A percentile compares a stretch with the other conserved stretches of the same genome.
These are phyloP conservation scores for Trichoderma hamatum DNA, from an alignment of 2,329 filamentous ascomycete genomes.

Conservation along the genomic window DNA sequence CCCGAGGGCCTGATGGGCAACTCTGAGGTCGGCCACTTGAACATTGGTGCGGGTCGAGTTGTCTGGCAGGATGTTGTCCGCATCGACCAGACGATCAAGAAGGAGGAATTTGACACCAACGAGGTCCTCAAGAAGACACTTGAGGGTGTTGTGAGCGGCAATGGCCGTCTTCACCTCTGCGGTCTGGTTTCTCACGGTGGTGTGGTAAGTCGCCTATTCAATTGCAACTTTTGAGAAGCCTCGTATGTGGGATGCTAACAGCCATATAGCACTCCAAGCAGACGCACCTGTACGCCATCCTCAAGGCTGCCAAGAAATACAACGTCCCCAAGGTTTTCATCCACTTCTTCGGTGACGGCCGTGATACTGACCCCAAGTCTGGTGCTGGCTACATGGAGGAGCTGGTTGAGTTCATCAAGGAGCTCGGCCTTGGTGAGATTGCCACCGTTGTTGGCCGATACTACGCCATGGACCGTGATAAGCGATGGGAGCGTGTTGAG, in stretches of 20 bases:
- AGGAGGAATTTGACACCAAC: conserved; percentile 74
- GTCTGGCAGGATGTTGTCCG: conserved; percentile 99
- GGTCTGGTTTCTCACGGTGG: conserved; percentile 94
- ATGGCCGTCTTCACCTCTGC: conserved; percentile 87
- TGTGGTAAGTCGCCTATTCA: conserved; percentile 61
- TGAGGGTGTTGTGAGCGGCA: conserved; percentile 79
- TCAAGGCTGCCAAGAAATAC: conserved; percentile 87
- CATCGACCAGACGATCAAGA: conserved; percentile 92
- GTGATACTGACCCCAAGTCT: conserved; percentile 97
- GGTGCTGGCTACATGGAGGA: conserved; percentile 85
- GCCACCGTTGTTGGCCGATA: conserved; percentile 94
- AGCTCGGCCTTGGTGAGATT: conserved; percentile 83
- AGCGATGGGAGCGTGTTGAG: conserved; percentile 96
- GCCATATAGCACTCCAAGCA: conserved; percentile 79
- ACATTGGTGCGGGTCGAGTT: conserved; percentile 95
- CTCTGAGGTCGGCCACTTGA: conserved; percentile 96
- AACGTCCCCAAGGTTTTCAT: conserved; percentile 91
- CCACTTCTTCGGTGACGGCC: conserved; percentile 98
- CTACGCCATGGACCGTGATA: conserved; percentile 99
- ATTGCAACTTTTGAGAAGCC: background rate
- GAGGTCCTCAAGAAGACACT: conserved; percentile 77
- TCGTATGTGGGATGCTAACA: conserved; percentile 23
- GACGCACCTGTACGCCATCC: conserved; percentile 83
- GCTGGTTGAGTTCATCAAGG: conserved; percentile 76
- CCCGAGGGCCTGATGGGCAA: conserved; percentile 99